These are phyloP conservation scores for Sporothrix brunneoviolacea DNA, from an alignment of 2,329 filamentous ascomycete genomes.

Conservation along the genomic window DNA sequence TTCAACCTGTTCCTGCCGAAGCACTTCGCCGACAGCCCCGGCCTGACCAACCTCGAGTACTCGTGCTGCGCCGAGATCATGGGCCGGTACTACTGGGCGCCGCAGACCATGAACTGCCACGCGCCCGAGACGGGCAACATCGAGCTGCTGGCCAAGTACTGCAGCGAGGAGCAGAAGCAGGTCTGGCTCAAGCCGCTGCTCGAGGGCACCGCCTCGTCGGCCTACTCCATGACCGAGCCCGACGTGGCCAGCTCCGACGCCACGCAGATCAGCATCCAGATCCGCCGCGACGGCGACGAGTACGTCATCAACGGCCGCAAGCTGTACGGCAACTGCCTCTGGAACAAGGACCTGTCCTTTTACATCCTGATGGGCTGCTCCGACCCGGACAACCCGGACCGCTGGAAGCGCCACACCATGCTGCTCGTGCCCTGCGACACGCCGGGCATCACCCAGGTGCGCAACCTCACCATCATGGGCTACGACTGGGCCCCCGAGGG, in stretches of 20 bases:
- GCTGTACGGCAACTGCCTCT: conserved; percentile 98
- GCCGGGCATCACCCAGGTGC: conserved; percentile 82
- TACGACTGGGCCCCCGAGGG: conserved; percentile 96
- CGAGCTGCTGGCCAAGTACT: conserved; percentile 91
- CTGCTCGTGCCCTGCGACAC: conserved; percentile 75
- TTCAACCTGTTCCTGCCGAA: conserved; percentile 99
- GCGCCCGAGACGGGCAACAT: conserved; percentile 93
- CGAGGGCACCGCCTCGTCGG: conserved; percentile 78
- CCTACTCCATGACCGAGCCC: conserved; percentile 92
- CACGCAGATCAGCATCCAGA: conserved; percentile 82
- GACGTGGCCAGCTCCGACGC: conserved; percentile 85
- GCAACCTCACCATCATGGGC: conserved; percentile 90
- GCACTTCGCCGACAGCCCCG: conserved; percentile 91
- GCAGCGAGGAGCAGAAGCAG: conserved; percentile 75
- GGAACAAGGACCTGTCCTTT: conserved; percentile 82
- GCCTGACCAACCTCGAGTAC: conserved; percentile 93
- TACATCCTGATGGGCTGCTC: conserved; percentile 97
- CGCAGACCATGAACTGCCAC: conserved; percentile 82
- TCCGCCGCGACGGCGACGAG: conserved; percentile 74
- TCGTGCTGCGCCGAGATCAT: conserved; percentile 94
- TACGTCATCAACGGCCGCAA: conserved; percentile 96
- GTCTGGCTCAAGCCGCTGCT: conserved; percentile 76
- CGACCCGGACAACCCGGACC: conserved; percentile 65
- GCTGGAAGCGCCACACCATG: conserved; percentile 88
- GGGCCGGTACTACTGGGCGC: conserved; percentile 75